Conservation (phyloP, 1,139 yeast species). For the Lodderomyces beijingensis region DNA sequence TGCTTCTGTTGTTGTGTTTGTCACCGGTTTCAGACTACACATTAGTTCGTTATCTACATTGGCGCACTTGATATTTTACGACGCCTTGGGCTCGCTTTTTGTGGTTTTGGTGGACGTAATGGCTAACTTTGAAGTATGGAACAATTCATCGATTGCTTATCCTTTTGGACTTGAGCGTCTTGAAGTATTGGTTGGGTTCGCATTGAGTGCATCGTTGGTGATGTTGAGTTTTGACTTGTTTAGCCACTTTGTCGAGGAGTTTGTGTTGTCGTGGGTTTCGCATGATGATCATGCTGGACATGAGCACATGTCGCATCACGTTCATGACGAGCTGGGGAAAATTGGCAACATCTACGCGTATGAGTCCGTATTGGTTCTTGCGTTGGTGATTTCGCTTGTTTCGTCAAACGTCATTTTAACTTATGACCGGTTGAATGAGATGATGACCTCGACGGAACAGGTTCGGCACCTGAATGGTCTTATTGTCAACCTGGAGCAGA, state of each 20-base stretch:
- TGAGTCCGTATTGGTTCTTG: conserved; percentile 24
- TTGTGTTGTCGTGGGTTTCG: conserved; percentile 47
- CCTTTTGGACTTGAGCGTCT: conserved; percentile 91
- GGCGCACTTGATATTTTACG: conserved; percentile 84
- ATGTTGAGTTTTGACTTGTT: conserved; percentile 89
- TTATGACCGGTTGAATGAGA: conserved; percentile 30
- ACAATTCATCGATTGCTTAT: conserved; percentile 69
- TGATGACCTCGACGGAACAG: conserved; percentile 16
- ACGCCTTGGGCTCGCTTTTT: conserved; percentile 72
- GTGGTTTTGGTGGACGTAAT: conserved; percentile 72
- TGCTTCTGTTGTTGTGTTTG: conserved; percentile 53
- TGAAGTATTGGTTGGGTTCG: conserved; percentile 86
- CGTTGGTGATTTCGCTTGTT: conserved; percentile 29
- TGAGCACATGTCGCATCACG: conserved; percentile 45
- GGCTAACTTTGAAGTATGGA: conserved; percentile 92
- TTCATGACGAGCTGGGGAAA: conserved; percentile 41
- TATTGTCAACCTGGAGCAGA: background rate
- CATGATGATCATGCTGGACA: conserved; percentile 29
- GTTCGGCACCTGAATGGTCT: background rate
- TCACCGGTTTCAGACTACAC: conserved; percentile 54
- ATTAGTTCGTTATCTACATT: conserved; percentile 69
- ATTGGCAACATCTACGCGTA: conserved; percentile 33
- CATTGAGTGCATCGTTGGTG: conserved; percentile 73
- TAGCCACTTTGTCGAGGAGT: conserved; percentile 79
- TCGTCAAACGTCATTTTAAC: conserved; percentile 36